A percentile compares a stretch with the other conserved stretches of the same genome.
Conservation (phyloP, 352 stramenopile species). For the Thraustochytrium striatum region DNA sequence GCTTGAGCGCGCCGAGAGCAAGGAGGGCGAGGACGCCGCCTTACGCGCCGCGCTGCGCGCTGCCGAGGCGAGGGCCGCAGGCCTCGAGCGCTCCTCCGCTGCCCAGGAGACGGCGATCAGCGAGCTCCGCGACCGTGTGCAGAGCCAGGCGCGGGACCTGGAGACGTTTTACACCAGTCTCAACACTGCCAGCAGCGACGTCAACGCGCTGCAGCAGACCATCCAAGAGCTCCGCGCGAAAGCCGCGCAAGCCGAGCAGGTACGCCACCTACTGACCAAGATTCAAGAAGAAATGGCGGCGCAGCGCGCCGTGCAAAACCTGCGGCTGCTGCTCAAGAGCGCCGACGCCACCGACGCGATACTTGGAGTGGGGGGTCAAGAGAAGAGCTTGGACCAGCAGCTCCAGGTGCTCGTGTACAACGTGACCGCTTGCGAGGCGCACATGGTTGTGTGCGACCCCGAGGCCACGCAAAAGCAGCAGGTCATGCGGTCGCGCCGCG, state of each 20-base stretch:
- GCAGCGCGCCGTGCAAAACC: conserved; percentile 16
- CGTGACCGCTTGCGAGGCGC: conserved; percentile 33
- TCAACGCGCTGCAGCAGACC: background rate
- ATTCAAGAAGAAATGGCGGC: conserved; percentile 1
- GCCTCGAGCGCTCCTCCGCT: background rate
- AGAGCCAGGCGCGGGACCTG: background rate
- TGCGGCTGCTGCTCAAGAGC: conserved; percentile 5
- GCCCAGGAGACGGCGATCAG: background rate
- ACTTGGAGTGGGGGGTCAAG: conserved; percentile 27
- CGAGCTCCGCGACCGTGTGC: background rate
- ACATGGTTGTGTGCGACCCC: conserved; percentile 30
- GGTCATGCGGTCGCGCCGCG: background rate
- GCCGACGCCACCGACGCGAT: conserved; percentile 30
- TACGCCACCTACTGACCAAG: background rate
- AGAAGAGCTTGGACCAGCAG: conserved; percentile 40
- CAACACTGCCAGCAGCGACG: no score
- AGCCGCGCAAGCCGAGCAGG: background rate
- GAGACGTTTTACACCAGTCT: no score
- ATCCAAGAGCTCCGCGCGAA: background rate
- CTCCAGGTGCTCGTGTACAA: conserved; percentile 45
- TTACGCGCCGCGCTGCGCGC: background rate
- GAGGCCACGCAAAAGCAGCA: conserved; percentile 39
- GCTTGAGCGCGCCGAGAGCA: background rate
- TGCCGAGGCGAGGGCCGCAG: background rate
- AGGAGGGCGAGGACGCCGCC: background rate